Base-by-base conservation (phyloP, 495 filamentous ascomycete genomes). In the Daldinia vernicosa region DNA sequence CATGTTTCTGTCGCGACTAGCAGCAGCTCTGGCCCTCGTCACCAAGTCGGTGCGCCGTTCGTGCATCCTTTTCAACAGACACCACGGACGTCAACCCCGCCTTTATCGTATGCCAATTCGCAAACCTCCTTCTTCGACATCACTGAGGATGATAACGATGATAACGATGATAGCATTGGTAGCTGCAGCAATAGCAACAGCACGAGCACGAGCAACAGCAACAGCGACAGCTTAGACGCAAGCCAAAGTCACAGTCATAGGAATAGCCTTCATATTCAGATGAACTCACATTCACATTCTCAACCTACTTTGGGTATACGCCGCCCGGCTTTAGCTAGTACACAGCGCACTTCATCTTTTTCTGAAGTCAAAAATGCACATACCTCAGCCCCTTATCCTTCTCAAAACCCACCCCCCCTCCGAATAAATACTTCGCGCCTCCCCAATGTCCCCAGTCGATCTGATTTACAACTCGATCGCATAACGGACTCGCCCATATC, bases 1-100 rank as follows among this genome's bases (percentile, higher is more conserved):
- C 77, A 81, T 62, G 74, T 79, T 45, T 84, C 82, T 0, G 75
- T 78, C 19, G 76, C 80, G 27, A 83, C 81, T 1, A 74, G 70
- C 9, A 84, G 80, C 50, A 84, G 82, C 37, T 70, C 68, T n/a
- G 67, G 74, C 1, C 65, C 69, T 27, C 70, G 66, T 66, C 71
- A 72, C 37, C 82, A 80, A 59, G 76, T 72, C 52, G 74, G 70
- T 27, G 84, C 79, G 5, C 80, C 75, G 12, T 88, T 88, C 67
- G 79, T 86, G 19, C 86, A 88, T 72, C 85, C 86, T 15, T 88
- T 87, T 70, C 84, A 86, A 63, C 86, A 88, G 70, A 86, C 80
- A 0, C 86, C 86, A 40, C 82, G 83, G n/a, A 86, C 83, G 6
- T 84, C 84, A 17, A 88, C 85, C 61, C 86, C 86, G 39, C 86